A percentile compares a stretch with the other conserved stretches of the same genome.
Evolutionary conservation across 2,329 filamentous ascomycete genomes (phyloP).

Genomic region (Phyllosticta citriasiana): DNA sequence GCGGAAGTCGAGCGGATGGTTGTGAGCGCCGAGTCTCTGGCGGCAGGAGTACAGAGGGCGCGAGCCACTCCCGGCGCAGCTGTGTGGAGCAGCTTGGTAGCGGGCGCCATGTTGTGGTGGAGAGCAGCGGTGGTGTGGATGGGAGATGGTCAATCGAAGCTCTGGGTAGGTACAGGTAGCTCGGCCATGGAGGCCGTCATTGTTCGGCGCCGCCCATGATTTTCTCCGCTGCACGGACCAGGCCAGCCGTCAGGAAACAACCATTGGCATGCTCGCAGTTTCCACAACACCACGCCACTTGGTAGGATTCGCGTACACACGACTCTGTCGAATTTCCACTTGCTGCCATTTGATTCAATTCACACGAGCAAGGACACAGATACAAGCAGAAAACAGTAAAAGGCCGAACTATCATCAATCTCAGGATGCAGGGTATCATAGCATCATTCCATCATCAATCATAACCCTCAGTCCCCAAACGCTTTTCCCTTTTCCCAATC

Average conservation of each 20-base stretch:
- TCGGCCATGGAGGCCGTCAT: background rate
- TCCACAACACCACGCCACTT: background rate
- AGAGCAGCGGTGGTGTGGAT: background rate
- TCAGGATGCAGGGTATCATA: slow-evolving; percentile 6
- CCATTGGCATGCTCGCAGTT: background rate
- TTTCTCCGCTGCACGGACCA: slow-evolving; percentile 4
- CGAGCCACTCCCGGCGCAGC: slow-evolving; percentile 3
- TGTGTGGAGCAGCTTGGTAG: slow-evolving; percentile 5
- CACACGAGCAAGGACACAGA: background rate
- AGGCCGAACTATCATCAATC: slow-evolving; percentile 3
- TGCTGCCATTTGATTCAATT: background rate
- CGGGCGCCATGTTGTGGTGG: slow-evolving; percentile 9
- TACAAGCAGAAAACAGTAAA: background rate
- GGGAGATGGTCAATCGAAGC: background rate
- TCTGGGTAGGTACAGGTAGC: background rate
- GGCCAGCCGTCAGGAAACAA: background rate
- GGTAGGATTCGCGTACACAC: background rate
- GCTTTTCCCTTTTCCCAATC: background rate
- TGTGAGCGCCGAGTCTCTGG: background rate
- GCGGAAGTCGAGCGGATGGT: background rate
- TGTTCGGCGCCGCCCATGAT: slow-evolving; percentile 2
- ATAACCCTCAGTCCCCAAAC: background rate
- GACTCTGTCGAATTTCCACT: background rate
- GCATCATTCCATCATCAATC: slow-evolving; percentile 8
- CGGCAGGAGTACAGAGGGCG: background rate